Percentiles rank a stretch among this genome's conserved stretches.
Conservation (phyloP, 805 yeast genomes). For the Candida ipomoeae region DNA sequence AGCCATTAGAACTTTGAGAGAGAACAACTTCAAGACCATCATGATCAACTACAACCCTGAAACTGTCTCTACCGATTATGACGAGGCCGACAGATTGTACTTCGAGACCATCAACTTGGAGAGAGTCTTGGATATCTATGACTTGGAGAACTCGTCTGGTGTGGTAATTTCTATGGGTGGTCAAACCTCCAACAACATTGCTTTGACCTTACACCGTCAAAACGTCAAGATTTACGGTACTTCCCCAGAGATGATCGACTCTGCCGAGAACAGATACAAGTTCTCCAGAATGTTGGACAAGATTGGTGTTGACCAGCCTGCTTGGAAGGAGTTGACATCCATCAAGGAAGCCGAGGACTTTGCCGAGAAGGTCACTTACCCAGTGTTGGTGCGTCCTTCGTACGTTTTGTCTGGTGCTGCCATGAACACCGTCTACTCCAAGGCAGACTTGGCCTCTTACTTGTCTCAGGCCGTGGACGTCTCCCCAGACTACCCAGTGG, state of each 20-base stretch:
- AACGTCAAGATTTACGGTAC: constrained; percentile 95
- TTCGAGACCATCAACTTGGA: constrained; percentile 94
- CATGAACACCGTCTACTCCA: constrained; percentile 92
- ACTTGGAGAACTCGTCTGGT: constrained; percentile 84
- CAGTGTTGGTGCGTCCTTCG: constrained; percentile 96
- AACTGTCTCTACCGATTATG: constrained; percentile 98
- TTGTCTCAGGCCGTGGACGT: constrained; percentile 94
- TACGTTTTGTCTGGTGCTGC: constrained; percentile 98
- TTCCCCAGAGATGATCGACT: constrained; percentile 96
- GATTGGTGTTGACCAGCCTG: constrained; percentile 97
- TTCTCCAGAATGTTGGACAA: constrained; percentile 95
- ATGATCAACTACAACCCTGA: constrained; percentile 99
- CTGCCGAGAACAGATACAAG: constrained; percentile 97
- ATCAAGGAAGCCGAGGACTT: constrained; percentile 88
- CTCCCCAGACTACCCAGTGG: constrained; percentile 97
- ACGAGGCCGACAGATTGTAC: constrained; percentile 94
- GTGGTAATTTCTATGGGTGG: constrained; percentile 98
- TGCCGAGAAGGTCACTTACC: constrained; percentile 87
- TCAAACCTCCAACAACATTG: constrained; percentile 96
- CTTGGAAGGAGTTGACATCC: constrained; percentile 96
- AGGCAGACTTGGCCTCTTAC: constrained; percentile 81
- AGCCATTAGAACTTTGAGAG: constrained; percentile 89
- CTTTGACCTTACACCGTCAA: constrained; percentile 83
- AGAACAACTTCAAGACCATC: constrained; percentile 80
- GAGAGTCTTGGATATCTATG: constrained; percentile 91